Conservation (phyloP, 148 eudicot genomes). For the Camellia sinensis region DNA sequence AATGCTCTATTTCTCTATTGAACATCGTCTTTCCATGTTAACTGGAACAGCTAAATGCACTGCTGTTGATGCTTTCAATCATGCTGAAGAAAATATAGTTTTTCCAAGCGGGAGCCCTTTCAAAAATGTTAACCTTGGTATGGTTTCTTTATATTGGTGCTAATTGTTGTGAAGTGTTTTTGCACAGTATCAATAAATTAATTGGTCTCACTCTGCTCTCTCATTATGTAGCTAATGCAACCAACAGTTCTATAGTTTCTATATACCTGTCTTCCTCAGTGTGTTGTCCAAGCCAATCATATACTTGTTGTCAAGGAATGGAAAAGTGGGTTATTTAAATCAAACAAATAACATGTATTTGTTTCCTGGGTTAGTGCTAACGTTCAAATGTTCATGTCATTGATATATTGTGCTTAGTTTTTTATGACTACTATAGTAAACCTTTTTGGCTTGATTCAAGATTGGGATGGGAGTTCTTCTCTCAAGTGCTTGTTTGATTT, state of each 20-base stretch:
- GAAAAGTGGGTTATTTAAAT: slow-evolving; percentile 87
- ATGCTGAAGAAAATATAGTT: slow-evolving; percentile 89
- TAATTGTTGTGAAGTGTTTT: slow-evolving; percentile 6
- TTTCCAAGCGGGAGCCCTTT: slow-evolving; percentile 99
- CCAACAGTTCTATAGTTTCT: background rate
- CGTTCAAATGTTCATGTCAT: slow-evolving; percentile 10
- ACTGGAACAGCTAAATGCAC: slow-evolving; percentile 85
- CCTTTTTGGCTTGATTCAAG: slow-evolving; percentile 44
- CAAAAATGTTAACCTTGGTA: slow-evolving; percentile 87
- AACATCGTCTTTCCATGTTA: slow-evolving; percentile 5
- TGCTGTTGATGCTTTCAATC: slow-evolving; percentile 84
- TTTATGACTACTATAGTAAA: slow-evolving; percentile 1
- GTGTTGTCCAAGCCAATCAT: background rate
- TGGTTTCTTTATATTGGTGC: background rate
- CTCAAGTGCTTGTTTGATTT: slow-evolving; percentile 81
- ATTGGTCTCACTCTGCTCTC: slow-evolving; percentile 2
- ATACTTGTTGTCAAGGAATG: slow-evolving; percentile 58
- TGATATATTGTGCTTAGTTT: slow-evolving; percentile 8
- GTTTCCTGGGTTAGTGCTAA: slow-evolving; percentile 81
- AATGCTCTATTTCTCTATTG: background rate
- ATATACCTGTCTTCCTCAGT: background rate
- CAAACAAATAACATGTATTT: slow-evolving; percentile 99
- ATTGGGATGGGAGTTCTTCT: slow-evolving; percentile 94
- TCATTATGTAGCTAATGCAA: background rate
- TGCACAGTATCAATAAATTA: background rate